Evolutionary conservation across 352 stramenopile species (phyloP).

Genomic region (Phytophthora pluvialis): DNA sequence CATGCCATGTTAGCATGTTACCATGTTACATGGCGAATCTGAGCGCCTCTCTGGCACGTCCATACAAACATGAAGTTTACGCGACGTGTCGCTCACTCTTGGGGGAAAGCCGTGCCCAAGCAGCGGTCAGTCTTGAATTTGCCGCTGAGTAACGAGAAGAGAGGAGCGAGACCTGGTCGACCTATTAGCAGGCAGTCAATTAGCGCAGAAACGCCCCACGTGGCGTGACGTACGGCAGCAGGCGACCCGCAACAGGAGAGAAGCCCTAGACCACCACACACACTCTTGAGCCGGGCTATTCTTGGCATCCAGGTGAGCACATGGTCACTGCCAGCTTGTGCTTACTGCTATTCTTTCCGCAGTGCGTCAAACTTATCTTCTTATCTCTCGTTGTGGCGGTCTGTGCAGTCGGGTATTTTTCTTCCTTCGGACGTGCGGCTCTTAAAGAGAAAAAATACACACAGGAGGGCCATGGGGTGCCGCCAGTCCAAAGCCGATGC

Average conservation of each 20-base stretch:
- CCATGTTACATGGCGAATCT: no score
- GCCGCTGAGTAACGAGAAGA: not conserved
- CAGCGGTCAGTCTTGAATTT: constrained; percentile 15
- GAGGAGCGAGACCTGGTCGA: not conserved
- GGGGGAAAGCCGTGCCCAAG: constrained; percentile 5
- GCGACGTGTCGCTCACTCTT: constrained; percentile 16
- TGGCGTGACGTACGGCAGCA: constrained; percentile 4
- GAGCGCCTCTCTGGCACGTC: constrained; percentile 21
- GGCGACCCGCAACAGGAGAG: not conserved
- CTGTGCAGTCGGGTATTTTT: constrained; percentile 27
- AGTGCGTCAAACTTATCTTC: not conserved
- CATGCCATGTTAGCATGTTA: no score
- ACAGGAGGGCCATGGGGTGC: constrained; percentile 62
- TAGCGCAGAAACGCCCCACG: not conserved
- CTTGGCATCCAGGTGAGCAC: not conserved
- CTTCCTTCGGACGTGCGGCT: not conserved
- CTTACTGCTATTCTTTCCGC: constrained; percentile 30
- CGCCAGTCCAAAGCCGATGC: constrained; percentile 55
- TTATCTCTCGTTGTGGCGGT: constrained; percentile 1
- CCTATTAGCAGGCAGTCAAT: constrained; percentile 12
- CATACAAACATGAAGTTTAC: constrained; percentile 32
- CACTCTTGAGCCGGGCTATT: constrained; percentile 27
- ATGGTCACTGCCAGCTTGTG: no score
- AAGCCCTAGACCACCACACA: not conserved
- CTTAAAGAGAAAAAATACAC: not conserved